Conservation (phyloP, 768 basidiomycete genomes). For the Coprinopsis cinerea region DNA sequence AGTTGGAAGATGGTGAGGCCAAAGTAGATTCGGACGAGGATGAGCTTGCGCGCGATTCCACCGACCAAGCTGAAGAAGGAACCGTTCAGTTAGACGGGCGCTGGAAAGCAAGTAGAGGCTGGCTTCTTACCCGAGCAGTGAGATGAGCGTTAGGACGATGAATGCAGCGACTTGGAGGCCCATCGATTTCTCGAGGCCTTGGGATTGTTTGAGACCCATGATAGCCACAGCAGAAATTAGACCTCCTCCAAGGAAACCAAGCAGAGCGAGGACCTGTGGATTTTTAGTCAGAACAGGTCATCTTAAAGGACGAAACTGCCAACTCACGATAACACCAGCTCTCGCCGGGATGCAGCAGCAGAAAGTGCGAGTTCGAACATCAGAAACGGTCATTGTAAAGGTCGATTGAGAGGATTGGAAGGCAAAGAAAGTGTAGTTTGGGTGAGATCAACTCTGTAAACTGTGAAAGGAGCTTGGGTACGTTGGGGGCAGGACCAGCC, state of each 20-base stretch:
- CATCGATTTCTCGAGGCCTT: constrained; percentile 33
- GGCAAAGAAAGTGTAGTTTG: constrained; percentile 13
- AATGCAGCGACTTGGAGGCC: constrained; percentile 39
- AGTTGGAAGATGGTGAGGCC: constrained; percentile 36
- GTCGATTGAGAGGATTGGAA: constrained; percentile 12
- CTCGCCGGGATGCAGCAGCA: constrained; percentile 48
- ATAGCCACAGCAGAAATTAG: constrained; percentile 33
- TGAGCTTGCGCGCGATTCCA: constrained; percentile 33
- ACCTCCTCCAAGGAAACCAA: constrained; percentile 41
- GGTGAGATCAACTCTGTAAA: constrained; percentile 26
- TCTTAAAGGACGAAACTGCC: neutral
- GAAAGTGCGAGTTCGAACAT: constrained; percentile 37
- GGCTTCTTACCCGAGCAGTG: constrained; percentile 36
- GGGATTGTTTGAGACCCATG: constrained; percentile 26
- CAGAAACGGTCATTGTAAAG: constrained; percentile 13
- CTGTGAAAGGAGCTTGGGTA: constrained; percentile 11
- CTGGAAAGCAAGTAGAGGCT: neutral
- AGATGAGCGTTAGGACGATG: constrained; percentile 35
- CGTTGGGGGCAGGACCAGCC: constrained; percentile 41
- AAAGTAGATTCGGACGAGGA: constrained; percentile 38
- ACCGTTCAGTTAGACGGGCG: neutral
- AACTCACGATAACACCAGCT: constrained; percentile 40
- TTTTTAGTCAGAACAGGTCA: neutral
- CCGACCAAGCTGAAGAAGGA: constrained; percentile 32
- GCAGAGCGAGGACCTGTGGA: constrained; percentile 32